Conservation (phyloP, 768 basidiomycete species). For the Sutorius australiensis region DNA sequence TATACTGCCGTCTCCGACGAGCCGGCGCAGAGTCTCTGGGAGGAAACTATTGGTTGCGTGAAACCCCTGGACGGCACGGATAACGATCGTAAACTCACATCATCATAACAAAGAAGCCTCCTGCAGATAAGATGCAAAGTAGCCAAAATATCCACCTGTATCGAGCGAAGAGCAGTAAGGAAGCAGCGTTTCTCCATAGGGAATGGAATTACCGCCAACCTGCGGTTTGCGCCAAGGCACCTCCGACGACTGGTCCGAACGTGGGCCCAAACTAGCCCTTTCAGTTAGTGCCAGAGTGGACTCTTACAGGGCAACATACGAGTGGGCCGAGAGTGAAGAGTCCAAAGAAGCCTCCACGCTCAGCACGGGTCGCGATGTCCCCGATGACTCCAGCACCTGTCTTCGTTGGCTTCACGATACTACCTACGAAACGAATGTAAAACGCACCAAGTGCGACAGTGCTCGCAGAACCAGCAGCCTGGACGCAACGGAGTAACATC, state of each 20-base stretch:
- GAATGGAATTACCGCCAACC: slow-evolving; percentile 56
- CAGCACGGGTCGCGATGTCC: slow-evolving; percentile 69
- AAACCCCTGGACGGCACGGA: not conserved
- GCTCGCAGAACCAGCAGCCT: slow-evolving; percentile 76
- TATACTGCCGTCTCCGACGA: slow-evolving; percentile 31
- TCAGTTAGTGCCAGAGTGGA: not conserved
- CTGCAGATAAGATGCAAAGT: slow-evolving; percentile 16
- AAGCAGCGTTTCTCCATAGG: not conserved
- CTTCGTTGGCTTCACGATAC: not conserved
- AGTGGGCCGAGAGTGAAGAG: slow-evolving; percentile 63
- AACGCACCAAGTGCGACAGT: slow-evolving; percentile 65
- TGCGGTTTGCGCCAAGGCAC: slow-evolving; percentile 47
- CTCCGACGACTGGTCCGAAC: slow-evolving; percentile 49
- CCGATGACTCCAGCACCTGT: slow-evolving; percentile 72
- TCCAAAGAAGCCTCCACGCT: slow-evolving; percentile 74
- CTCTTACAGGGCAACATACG: slow-evolving; percentile 31
- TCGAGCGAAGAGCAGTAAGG: not conserved
- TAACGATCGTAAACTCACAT: slow-evolving; percentile 2
- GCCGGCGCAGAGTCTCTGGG: slow-evolving; percentile 17
- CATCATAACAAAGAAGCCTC: slow-evolving; percentile 12
- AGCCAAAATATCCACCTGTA: slow-evolving; percentile 25
- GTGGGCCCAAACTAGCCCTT: slow-evolving; percentile 50
- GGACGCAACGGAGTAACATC: slow-evolving; percentile 74
- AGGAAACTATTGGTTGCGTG: slow-evolving; percentile 18
- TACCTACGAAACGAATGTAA: not conserved